A percentile compares a stretch with the other conserved stretches of the same genome.
phyloP scores from a whole-genome alignment of 148 eudicot genomes.

The Chenopodium suecicum region DNA sequence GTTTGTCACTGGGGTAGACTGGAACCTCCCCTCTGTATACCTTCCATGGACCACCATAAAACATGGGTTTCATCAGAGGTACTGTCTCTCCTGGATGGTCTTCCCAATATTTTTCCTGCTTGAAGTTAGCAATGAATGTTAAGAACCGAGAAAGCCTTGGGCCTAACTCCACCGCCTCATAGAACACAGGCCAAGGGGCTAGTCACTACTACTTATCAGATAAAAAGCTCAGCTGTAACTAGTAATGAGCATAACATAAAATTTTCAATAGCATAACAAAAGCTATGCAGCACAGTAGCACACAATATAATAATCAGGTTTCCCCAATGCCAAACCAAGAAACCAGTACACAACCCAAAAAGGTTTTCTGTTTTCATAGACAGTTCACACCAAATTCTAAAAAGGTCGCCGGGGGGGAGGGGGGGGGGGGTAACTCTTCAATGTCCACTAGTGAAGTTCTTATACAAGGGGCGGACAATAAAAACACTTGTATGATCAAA shows the following conservation, averaged over 20 bases:
- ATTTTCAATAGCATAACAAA: background rate
- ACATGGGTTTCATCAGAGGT: slow-evolving; percentile 82
- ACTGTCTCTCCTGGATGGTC: slow-evolving; percentile 80
- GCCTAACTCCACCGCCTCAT: background rate
- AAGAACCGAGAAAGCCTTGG: background rate
- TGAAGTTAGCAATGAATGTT: background rate
- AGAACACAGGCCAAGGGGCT: background rate
- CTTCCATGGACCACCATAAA: slow-evolving; percentile 90
- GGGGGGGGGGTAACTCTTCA: too few species aligned
- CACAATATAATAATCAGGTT: background rate
- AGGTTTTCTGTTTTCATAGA: background rate
- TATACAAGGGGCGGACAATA: too few species aligned
- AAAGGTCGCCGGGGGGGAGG: too few species aligned
- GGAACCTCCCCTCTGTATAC: slow-evolving; percentile 66
- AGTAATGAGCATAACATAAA: background rate
- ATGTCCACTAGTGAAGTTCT: too few species aligned
- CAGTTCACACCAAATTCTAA: background rate
- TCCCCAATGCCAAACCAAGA: background rate
- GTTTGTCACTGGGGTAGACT: slow-evolving; percentile 18
- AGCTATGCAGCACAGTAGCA: background rate
- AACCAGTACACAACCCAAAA: background rate
- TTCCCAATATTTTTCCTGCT: slow-evolving; percentile 92
- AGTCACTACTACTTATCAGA: background rate
- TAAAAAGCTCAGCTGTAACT: background rate
- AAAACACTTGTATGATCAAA: background rate